phyloP scores from a whole-genome alignment of 139 green algal genomes.

The Chlorella sp. region DNA sequence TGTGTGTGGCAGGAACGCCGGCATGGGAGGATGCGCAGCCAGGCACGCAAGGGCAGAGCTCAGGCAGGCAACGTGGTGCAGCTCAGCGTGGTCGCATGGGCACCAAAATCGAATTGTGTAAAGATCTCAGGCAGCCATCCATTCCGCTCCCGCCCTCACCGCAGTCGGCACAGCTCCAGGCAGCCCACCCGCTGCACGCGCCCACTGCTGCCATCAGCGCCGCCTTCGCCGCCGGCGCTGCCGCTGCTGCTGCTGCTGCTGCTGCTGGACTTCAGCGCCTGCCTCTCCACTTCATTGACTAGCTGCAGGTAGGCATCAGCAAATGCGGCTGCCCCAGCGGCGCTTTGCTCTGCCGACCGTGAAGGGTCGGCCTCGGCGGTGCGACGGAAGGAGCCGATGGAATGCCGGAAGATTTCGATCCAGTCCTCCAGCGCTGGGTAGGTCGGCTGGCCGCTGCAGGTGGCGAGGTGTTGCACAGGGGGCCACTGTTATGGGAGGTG shows the following conservation, averaged over 20 bases:
- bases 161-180: slow-evolving; percentile 27
- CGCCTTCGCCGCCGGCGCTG: neutral
- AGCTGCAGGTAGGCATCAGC: neutral
- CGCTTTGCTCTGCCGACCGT: neutral
- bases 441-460: slow-evolving; percentile 8
- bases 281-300: neutral
- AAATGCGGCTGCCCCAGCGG: slow-evolving; percentile 22
- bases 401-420: slow-evolving; percentile 76
- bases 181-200: neutral
- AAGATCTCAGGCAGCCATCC: neutral
- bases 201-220: neutral
- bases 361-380: slow-evolving; percentile 42
- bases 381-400: slow-evolving; percentile 58
- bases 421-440: slow-evolving; percentile 58
- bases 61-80: no score
- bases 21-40: no score
- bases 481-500: neutral
- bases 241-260: neutral
- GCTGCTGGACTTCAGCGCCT: neutral
- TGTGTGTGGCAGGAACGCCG: no score
- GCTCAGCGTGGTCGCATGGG: no score
- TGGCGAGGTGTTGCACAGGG: neutral
- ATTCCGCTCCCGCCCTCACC: neutral
- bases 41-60: no score
- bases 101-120: no score